phyloP scores from a whole-genome alignment of 2,329 filamentous ascomycete species.

The Trematosphaeria pertusa region DNA sequence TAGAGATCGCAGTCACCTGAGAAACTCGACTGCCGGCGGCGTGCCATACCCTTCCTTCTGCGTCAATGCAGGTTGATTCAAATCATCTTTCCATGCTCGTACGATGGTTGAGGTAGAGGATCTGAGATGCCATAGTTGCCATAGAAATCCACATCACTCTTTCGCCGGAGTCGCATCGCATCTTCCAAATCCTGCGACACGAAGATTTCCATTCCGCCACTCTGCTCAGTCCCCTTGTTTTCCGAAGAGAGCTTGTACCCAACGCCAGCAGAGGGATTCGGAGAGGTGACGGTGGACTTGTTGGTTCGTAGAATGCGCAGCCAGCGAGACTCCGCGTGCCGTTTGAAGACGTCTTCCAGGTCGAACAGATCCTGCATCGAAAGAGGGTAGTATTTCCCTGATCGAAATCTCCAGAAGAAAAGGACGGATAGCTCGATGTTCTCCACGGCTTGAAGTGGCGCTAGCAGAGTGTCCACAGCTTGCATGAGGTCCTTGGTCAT shows the following conservation, averaged over 20 bases:
- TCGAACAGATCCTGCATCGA: conserved; percentile 47
- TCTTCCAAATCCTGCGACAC: conserved; percentile 40
- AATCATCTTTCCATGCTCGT: conserved; percentile 40
- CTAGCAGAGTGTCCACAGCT: conserved; percentile 40
- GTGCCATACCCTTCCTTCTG: too few relatives aligned
- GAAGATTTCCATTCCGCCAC: conserved; percentile 46
- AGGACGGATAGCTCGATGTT: conserved; percentile 41
- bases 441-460: conserved; percentile 30
- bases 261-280: conserved; percentile 36
- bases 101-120: conserved; percentile 41
- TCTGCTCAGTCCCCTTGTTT: conserved; percentile 41
- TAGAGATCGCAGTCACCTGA: too few relatives aligned
- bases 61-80: conserved; percentile 11
- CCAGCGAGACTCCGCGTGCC: conserved; percentile 41
- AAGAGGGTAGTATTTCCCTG: conserved; percentile 41
- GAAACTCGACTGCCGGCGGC: too few relatives aligned
- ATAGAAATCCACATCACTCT: conserved; percentile 45
- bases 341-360: conserved; percentile 43
- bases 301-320: conserved; percentile 34
- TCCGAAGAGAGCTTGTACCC: conserved; percentile 44
- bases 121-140: conserved; percentile 44
- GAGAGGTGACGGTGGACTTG: conserved; percentile 24
- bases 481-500: conserved; percentile 41
- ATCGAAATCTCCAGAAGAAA: conserved; percentile 44
- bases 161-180: conserved; percentile 36